phyloP scores from a whole-genome alignment of 1,139 yeast genomes.

The Hemisphaericaspora xylofermentans region DNA sequence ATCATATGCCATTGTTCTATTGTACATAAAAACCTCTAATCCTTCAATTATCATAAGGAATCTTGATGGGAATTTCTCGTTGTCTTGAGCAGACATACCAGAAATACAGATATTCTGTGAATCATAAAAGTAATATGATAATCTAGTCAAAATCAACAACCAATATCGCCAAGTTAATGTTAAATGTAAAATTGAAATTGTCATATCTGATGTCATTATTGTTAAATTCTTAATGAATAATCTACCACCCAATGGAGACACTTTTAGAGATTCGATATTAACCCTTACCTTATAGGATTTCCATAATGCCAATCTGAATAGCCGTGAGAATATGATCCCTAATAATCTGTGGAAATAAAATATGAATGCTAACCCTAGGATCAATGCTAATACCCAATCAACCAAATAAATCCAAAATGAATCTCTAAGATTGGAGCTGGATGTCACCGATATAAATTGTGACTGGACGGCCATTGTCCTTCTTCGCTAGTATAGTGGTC shows the following conservation, averaged over 20 bases:
- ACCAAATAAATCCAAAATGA: constrained; percentile 82
- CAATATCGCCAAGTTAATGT: constrained; percentile 90
- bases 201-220: constrained; percentile 66
- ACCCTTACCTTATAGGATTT: constrained; percentile 52
- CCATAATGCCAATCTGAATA: constrained; percentile 65
- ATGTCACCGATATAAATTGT: constrained; percentile 22
- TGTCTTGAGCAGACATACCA: constrained; percentile 22
- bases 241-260: constrained; percentile 82
- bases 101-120: constrained; percentile 17
- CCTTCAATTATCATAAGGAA: constrained; percentile 67
- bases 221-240: constrained; percentile 73
- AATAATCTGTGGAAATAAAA: constrained; percentile 75
- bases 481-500: neutral
- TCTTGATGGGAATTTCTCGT: constrained; percentile 57
- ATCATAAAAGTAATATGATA: constrained; percentile 37
- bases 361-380: constrained; percentile 61
- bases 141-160: constrained; percentile 54
- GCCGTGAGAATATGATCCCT: constrained; percentile 58
- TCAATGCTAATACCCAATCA: constrained; percentile 73
- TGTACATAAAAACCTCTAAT: constrained; percentile 76
- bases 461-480: constrained; percentile 25
- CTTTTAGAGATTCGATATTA: constrained; percentile 67
- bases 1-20: constrained; percentile 76
- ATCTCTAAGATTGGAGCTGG: constrained; percentile 21
- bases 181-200: constrained; percentile 68